These are phyloP conservation scores for Rhododendron griersonianum DNA, from an alignment of 148 eudicot genomes.

Conservation along the genomic window DNA sequence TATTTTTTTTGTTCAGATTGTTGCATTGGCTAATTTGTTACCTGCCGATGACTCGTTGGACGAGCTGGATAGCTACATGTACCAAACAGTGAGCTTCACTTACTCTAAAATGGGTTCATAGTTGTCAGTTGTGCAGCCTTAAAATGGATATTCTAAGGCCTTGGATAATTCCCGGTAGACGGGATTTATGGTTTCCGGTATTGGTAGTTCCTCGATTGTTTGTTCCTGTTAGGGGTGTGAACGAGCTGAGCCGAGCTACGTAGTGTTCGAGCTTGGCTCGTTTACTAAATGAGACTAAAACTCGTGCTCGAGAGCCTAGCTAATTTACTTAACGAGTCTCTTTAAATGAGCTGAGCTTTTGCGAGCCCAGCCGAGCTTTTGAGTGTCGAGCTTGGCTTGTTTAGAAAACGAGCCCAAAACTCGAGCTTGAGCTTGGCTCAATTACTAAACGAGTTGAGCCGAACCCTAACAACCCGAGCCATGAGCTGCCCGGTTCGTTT, in stretches of 20 bases:
- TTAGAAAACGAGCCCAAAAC: no score
- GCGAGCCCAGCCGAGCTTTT: no score
- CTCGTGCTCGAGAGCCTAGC: not conserved
- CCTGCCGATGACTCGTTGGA: constrained; percentile 86
- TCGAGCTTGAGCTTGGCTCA: no score
- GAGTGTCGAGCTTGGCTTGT: no score
- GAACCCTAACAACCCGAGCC: no score
- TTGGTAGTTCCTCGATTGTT: no score
- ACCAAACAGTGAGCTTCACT: constrained; percentile 72
- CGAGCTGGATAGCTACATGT: constrained; percentile 98
- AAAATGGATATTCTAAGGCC: not conserved
- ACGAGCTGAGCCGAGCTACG: not conserved
- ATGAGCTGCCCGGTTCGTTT: no score
- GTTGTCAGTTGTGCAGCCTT: not conserved
- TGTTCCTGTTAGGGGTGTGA: not conserved
- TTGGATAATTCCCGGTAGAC: not conserved
- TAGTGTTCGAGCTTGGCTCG: not conserved
- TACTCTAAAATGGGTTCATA: not conserved
- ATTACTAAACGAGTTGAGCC: no score
- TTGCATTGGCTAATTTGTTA: constrained; percentile 92
- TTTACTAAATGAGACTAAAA: not conserved
- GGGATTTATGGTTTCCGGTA: no score
- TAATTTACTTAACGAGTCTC: no score
- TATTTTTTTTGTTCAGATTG: constrained; percentile 44
- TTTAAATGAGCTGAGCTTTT: no score